Conservation (phyloP, 2,329 filamentous ascomycete species). For the Microsporum ferrugineum region DNA sequence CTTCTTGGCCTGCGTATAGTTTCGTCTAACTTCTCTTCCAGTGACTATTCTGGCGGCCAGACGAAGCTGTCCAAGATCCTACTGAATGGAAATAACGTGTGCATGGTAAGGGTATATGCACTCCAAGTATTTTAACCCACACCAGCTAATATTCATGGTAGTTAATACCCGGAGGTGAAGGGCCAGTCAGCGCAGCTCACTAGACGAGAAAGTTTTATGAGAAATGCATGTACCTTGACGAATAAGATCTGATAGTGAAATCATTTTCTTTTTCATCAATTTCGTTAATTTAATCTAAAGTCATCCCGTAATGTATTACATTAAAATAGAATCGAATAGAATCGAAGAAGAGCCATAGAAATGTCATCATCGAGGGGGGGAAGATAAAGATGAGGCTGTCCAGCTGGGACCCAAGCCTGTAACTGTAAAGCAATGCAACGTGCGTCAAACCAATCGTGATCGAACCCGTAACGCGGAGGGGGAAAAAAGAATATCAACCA, state of each 20-base stretch:
- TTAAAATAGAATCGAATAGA: neutral
- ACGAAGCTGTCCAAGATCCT: conserved; percentile 88
- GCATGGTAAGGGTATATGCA: conserved; percentile 65
- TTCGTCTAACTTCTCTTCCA: conserved; percentile 28
- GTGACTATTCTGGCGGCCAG: conserved; percentile 81
- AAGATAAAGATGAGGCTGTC: neutral
- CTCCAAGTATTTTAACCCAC: neutral
- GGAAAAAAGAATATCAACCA: neutral
- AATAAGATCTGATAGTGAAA: neutral
- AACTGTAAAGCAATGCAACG: neutral
- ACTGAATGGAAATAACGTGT: conserved; percentile 95
- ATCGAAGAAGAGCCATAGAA: neutral
- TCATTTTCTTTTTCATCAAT: neutral
- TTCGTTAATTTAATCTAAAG: conserved; percentile 3
- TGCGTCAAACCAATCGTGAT: neutral
- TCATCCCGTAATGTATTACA: conserved; percentile 2
- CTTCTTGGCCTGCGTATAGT: neutral
- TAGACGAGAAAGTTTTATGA: neutral
- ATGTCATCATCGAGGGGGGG: neutral
- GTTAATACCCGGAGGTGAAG: conserved; percentile 70
- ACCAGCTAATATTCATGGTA: conserved; percentile 26
- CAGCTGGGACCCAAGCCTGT: neutral
- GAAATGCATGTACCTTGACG: neutral
- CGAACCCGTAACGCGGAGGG: too few relatives aligned
- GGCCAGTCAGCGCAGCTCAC: conserved; percentile 37